Evolutionary conservation across 441 rosid species (phyloP), one percentile per base, ranked within the genome.

Genomic region (Manihot esculenta): DNA sequence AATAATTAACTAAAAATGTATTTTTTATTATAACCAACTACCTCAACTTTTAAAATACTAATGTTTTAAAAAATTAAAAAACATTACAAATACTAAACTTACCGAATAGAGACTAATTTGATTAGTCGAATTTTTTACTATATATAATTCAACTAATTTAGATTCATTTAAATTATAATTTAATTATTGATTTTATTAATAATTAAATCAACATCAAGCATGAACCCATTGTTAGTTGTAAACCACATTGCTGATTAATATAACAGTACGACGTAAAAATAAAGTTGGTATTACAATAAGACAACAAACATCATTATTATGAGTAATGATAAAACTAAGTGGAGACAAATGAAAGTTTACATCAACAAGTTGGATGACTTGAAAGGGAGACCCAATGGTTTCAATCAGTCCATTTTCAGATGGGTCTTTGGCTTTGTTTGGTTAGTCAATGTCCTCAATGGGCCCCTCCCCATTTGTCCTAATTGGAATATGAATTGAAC

Each of bases 181-280:
- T n/a, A n/a, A n/a, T n/a, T n/a, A n/a, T n/a, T n/a, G n/a, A n/a
- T n/a, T n/a, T 41, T 68, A 68, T 64, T 18, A 65, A 14, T 10
- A 13, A 45, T 26, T 58, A 24, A 56, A 26, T 24, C 13, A 18
- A 27, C 18, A 48, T 3, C 41, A 35, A 6, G 47, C 38, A 53
- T 23, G 30, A 47, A 68, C 30, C 14, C 38, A 18, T 30, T 53
- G 60, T 66, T 74, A 48, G 82, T 67, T 76, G 82, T 65, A 71
- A 71, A 50, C 76, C 82, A 81, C 80, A 73, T 24, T 44, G 71
- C 20, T 62, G 47, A 35, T 57, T 62, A 56, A 33, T 14, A 11
- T 17, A 3, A 23, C 23, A 56, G 10, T 49, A 41, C 3, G n/a
- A 26, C 49, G 14, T 48, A 66, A 38, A 24, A 18, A 62, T 38